phyloP scores from a whole-genome alignment of 192 early-diverging fungal genomes.

The Podila verticillata region DNA sequence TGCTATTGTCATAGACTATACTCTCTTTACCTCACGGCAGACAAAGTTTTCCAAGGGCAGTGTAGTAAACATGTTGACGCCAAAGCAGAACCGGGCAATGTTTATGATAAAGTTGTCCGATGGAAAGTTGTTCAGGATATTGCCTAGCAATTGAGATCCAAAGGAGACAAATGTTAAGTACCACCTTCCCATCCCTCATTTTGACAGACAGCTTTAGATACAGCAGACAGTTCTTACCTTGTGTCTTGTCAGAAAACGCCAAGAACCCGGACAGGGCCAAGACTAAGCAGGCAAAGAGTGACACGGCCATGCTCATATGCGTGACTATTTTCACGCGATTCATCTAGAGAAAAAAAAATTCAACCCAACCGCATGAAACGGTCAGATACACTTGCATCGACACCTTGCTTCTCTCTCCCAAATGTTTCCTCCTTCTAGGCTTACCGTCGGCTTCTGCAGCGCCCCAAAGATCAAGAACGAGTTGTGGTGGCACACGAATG shows the following conservation, averaged over 20 bases:
- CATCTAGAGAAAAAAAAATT: conserved; percentile 52
- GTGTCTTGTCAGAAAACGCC: conserved; percentile 85
- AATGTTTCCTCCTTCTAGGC: not conserved
- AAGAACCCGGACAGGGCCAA: conserved; percentile 81
- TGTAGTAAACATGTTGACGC: conserved; percentile 95
- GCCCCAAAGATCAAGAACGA: conserved; percentile 92
- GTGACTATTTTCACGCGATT: conserved; percentile 88
- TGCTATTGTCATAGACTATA: not conserved
- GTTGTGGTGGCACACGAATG: conserved; percentile 97
- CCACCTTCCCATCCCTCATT: no score
- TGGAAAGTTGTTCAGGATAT: conserved; percentile 92
- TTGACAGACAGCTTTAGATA: no score
- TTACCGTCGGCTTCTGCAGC: conserved; percentile 77
- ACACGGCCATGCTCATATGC: conserved; percentile 78
- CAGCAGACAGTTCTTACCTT: conserved; percentile 35
- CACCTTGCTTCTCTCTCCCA: no score
- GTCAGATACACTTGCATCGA: not conserved
- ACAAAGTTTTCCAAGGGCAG: conserved; percentile 92
- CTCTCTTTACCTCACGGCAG: conserved; percentile 73
- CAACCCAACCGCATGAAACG: not conserved
- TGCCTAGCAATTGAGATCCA: conserved; percentile 59
- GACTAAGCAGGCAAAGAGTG: conserved; percentile 75
- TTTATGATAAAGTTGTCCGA: conserved; percentile 82
- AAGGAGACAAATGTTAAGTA: conserved; percentile 10
- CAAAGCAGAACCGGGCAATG: conserved; percentile 86